A percentile compares a stretch with the other conserved stretches of the same genome.
Evolutionary conservation across 306 rosid genomes (phyloP).

Genomic region (Elaeagnus macrophylla): DNA sequence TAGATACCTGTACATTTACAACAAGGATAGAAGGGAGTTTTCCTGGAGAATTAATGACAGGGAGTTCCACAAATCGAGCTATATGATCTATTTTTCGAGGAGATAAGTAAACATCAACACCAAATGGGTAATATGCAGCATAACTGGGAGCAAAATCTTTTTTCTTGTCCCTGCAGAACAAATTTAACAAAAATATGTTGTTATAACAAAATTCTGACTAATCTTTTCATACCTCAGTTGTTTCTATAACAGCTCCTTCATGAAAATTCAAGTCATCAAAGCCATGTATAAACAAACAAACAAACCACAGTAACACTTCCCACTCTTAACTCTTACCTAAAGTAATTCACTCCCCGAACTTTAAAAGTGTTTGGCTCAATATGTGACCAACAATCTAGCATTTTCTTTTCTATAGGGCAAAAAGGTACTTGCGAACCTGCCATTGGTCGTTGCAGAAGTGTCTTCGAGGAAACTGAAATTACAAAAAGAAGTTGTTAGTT

Average conservation of each 20-base stretch:
- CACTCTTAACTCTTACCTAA: slow-evolving; percentile 45
- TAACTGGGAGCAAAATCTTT: slow-evolving; percentile 64
- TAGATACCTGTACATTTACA: slow-evolving; percentile 84
- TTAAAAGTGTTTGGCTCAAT: slow-evolving; percentile 76
- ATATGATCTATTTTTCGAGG: slow-evolving; percentile 74
- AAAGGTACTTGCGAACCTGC: slow-evolving; percentile 95
- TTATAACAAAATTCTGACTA: slow-evolving; percentile 1
- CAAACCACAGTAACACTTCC: slow-evolving; percentile 9
- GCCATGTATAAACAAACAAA: slow-evolving; percentile 4
- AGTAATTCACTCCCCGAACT: slow-evolving; percentile 73
- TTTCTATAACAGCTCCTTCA: not conserved
- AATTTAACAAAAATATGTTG: slow-evolving; percentile 9
- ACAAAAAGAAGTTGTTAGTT: slow-evolving; percentile 13
- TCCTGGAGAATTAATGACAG: slow-evolving; percentile 40
- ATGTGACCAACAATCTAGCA: slow-evolving; percentile 84
- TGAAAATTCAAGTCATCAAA: slow-evolving; percentile 1
- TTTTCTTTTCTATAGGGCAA: slow-evolving; percentile 83
- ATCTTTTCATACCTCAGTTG: not conserved
- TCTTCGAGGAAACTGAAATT: slow-evolving; percentile 82
- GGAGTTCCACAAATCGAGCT: slow-evolving; percentile 78
- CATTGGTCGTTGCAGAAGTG: slow-evolving; percentile 62
- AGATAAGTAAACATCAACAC: slow-evolving; percentile 87
- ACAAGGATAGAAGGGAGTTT: slow-evolving; percentile 77
- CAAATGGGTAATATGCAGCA: slow-evolving; percentile 90
- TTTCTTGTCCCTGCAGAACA: slow-evolving; percentile 73